A percentile compares a stretch with the other conserved stretches of the same genome.
These are phyloP conservation scores for Rhodosporidiobolus odoratus DNA, from an alignment of 768 basidiomycete genomes.

Conservation along the genomic window DNA sequence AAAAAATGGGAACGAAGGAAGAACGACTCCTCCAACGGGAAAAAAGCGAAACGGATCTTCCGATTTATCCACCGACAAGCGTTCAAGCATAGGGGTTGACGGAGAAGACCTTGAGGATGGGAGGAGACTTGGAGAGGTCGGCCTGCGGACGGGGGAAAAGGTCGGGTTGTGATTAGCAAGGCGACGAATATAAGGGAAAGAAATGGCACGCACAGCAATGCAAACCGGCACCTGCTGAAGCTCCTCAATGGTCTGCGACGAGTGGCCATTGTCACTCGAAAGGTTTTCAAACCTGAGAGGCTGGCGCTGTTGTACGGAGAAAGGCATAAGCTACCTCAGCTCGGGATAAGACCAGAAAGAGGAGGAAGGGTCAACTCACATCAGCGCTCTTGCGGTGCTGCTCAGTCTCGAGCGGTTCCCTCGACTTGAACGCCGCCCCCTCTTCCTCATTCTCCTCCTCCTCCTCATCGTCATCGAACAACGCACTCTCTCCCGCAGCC, in stretches of 20 bases:
- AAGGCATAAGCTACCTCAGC: neutral
- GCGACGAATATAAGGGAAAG: neutral
- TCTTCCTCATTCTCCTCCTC: slow-evolving; percentile 57
- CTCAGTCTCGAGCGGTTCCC: slow-evolving; percentile 48
- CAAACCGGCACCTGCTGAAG: slow-evolving; percentile 26
- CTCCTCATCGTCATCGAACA: slow-evolving; percentile 71
- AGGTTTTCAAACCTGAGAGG: slow-evolving; percentile 18
- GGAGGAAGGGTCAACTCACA: slow-evolving; percentile 50
- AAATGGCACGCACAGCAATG: slow-evolving; percentile 22
- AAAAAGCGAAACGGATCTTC: no score
- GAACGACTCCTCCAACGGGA: no score
- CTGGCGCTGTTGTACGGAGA: slow-evolving; percentile 1
- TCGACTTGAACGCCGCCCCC: slow-evolving; percentile 45
- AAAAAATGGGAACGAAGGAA: no score
- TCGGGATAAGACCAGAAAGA: neutral
- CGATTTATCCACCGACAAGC: no score
- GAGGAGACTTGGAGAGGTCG: slow-evolving; percentile 18
- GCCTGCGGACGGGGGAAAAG: slow-evolving; percentile 3
- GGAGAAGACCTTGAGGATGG: slow-evolving; percentile 91
- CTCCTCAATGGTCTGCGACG: slow-evolving; percentile 20
- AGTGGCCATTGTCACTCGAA: slow-evolving; percentile 22
- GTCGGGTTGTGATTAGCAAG: neutral
- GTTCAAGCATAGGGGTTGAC: slow-evolving; percentile 65
- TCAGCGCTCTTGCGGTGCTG: slow-evolving; percentile 73
- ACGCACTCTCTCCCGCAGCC: slow-evolving; percentile 75